Base-by-base conservation (phyloP, 164 flowering plant genomes). In the Taxillus chinensis region DNA sequence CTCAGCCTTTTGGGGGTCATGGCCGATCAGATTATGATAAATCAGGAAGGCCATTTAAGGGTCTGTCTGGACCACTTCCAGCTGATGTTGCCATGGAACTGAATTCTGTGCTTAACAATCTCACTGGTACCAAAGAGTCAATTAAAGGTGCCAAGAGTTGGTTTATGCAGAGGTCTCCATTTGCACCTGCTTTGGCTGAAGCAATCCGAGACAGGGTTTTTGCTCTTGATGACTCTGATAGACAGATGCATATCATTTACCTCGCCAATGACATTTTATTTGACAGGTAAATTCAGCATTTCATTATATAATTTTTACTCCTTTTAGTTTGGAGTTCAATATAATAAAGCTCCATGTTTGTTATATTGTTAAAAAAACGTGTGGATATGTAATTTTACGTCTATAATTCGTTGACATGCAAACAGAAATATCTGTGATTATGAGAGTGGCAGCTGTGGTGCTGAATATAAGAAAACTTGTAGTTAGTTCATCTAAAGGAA, bases 261-360 rank as follows among this genome's bases (percentile, higher is more conserved):
- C 86, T 93, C 52, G 96, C 89, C 68, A 93, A 93, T 75, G 99
- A 93, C 78, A 93, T 93, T 71, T 90, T 93, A 55, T 93, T 93
- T 68, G 97, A 93, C 80, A 87, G 99, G 99, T 93, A 64, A 14
- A 60, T 53, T 8, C 17, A 27, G 27, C 27, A 27, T 27, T 27
- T n/a, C 9, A 11, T 57, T 7, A 4, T 51, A 9, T 39, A 41
- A 39, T 61, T 3, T 62, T 53, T 8, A 53, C 15, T 45, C 0
- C 8, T 27, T 27, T 27, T 27, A 27, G 27, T 27, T 27, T 27
- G 27, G 27, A 27, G 2, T 27, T 27, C 27, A 27, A 27, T 27
- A 27, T 27, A 27, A 27, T 27, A 27, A 27, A 27, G 27, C 27
- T 27, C 27, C 27, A 27, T 27, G 27, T 27, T 27, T 27, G 27